Evolutionary conservation across 371 early-diverging fungal genomes (phyloP).

Genomic region (Encephalitozoon romaleae): DNA sequence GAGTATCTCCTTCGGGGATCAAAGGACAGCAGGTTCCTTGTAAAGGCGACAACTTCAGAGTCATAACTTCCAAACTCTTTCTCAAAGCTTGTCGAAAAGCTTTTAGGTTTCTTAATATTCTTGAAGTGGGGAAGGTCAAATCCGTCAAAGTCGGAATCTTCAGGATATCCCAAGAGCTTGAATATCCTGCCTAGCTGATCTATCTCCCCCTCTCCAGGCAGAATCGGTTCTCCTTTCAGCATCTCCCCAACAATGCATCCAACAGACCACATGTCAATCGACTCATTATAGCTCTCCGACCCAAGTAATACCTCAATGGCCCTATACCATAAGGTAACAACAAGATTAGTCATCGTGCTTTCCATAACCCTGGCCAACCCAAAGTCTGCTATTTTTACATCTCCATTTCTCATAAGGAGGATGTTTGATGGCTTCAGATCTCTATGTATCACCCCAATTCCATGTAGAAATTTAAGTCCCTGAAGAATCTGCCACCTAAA

Average conservation of each 20-base stretch:
- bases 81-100: not conserved
- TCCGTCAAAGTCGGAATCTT: not conserved
- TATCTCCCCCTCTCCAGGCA: conserved; percentile 15
- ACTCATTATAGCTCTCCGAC: not conserved
- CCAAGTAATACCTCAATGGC: conserved; percentile 13
- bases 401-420: conserved; percentile 73
- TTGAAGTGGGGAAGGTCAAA: not conserved
- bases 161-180: not conserved
- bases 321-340: conserved; percentile 25
- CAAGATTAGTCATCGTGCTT: conserved; percentile 1
- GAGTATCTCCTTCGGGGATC: not conserved
- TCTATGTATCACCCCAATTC: conserved; percentile 68
- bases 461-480: conserved; percentile 34
- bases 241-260: conserved; percentile 77
- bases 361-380: conserved; percentile 64
- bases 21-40: not conserved
- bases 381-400: conserved; percentile 94
- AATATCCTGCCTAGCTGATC: conserved; percentile 7
- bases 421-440: conserved; percentile 99
- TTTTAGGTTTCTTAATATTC: not conserved
- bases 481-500: conserved; percentile 21
- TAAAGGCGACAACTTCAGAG: not conserved
- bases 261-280: conserved; percentile 61
- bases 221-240: conserved; percentile 50
- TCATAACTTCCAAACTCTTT: not conserved